These are phyloP conservation scores for Terfezia boudieri DNA, from an alignment of 495 filamentous ascomycete species.

Conservation along the genomic window DNA sequence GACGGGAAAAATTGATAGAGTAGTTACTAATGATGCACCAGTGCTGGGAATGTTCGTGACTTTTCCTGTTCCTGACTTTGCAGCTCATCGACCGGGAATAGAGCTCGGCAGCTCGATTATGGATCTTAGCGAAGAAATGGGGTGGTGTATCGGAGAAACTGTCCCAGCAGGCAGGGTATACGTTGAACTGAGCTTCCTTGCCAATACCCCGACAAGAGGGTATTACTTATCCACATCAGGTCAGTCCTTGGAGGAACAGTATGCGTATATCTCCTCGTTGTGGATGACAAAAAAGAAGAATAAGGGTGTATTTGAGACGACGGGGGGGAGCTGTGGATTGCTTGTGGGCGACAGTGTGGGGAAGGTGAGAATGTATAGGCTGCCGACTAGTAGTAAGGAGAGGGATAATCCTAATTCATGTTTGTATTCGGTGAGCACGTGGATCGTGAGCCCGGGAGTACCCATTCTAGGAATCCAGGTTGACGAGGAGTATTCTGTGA, in stretches of 20 bases:
- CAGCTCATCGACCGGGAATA: not conserved
- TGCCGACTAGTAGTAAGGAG: conserved; percentile 39
- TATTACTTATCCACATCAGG: conserved; percentile 5
- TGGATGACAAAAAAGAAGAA: conserved; percentile 70
- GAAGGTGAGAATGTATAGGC: conserved; percentile 59
- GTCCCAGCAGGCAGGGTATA: conserved; percentile 12
- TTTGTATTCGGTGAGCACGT: conserved; percentile 61
- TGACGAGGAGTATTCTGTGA: conserved; percentile 53
- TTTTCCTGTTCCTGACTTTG: not conserved
- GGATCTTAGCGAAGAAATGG: conserved; percentile 17
- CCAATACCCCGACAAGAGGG: conserved; percentile 5
- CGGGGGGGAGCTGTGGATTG: conserved; percentile 59
- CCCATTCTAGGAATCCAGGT: conserved; percentile 72
- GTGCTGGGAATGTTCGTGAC: not conserved
- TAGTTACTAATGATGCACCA: not conserved
- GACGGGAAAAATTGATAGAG: conserved; percentile 4
- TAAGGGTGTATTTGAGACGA: conserved; percentile 40
- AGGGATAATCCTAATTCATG: conserved; percentile 42
- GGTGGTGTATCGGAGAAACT: conserved; percentile 15
- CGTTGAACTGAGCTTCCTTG: conserved; percentile 10
- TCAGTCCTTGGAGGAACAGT: conserved; percentile 2
- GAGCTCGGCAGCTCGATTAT: conserved; percentile 9
- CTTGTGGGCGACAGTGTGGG: conserved; percentile 68
- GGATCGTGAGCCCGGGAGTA: conserved; percentile 78
- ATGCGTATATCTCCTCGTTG: conserved; percentile 39